Conservation (phyloP, 1,139 yeast species). For the Geotrichum phurueaensis region DNA sequence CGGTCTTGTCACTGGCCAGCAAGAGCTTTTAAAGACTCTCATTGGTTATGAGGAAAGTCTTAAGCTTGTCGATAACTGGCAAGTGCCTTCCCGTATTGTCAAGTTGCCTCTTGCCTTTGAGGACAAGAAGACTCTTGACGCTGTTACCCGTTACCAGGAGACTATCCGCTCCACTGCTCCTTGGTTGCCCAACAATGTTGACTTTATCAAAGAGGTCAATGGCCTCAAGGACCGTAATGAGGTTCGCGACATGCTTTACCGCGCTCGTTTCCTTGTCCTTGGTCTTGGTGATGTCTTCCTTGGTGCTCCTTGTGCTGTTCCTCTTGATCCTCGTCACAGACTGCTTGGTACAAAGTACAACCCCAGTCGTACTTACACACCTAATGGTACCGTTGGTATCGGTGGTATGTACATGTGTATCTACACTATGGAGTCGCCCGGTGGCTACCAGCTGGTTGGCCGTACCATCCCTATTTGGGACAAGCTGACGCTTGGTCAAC, state of each 20-base stretch:
- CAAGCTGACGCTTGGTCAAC: slow-evolving; percentile 70
- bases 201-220: slow-evolving; percentile 83
- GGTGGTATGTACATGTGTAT: slow-evolving; percentile 99
- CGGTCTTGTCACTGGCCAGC: slow-evolving; percentile 52
- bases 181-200: slow-evolving; percentile 96
- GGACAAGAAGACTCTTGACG: slow-evolving; percentile 79
- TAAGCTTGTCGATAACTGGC: slow-evolving; percentile 71
- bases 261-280: slow-evolving; percentile 83
- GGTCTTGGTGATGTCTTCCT: slow-evolving; percentile 96
- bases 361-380: slow-evolving; percentile 93
- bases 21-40: slow-evolving; percentile 54
- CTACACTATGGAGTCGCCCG: slow-evolving; percentile 97
- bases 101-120: slow-evolving; percentile 95
- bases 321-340: slow-evolving; percentile 93
- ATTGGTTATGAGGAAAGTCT: slow-evolving; percentile 71
- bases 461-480: slow-evolving; percentile 98
- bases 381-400: slow-evolving; percentile 94
- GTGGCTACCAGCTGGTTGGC: slow-evolving; percentile 95
- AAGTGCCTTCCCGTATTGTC: slow-evolving; percentile 72
- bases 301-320: slow-evolving; percentile 98
- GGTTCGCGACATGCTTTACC: slow-evolving; percentile 75
- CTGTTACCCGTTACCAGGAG: slow-evolving; percentile 85
- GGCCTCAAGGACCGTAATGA: slow-evolving; percentile 63
- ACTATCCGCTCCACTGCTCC: slow-evolving; percentile 92
- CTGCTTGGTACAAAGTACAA: slow-evolving; percentile 88